Evolutionary conservation across 176 grass and related monocot genomes (phyloP), one percentile per base, ranked within the genome.

Genomic region (Oryza australiensis): DNA sequence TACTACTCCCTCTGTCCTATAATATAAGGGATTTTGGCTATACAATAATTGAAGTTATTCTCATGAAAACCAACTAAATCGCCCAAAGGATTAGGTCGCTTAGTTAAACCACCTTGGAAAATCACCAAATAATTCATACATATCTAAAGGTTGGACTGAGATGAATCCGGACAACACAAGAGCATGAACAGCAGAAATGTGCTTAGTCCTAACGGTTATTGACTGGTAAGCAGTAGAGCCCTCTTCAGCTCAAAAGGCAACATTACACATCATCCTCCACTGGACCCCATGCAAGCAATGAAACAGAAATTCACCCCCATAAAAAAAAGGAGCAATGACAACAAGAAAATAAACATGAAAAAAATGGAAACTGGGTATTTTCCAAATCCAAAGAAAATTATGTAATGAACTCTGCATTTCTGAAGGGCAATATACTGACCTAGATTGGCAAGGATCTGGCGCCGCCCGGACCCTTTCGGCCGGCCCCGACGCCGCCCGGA

Each of bases 361-460:
- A 73, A 77, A 43, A 74, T 60, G 9, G 29, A 73, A 66, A 64
- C 62, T 43, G 28, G 12, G 55, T 29, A 12, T 42, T 20, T 53
- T 53, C 51, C 49, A 23, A 24, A 27, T 9, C 35, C 35, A 37
- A 37, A 37, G 60, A 40, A 69, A 75, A 74, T 46, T 29, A 29
- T 74, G 66, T n/a, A 49, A 62, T 10, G 64, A 81, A 27, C 7
- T 84, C 49, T 65, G 66, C 71, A 43, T 86, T 82, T 53, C 5
- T 13, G 72, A 45, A 30, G 22, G 2, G 64, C 2, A 45, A 35
- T 5, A 76, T 66, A 82, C 83, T 32, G 22, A 98, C 96, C 96
- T 12, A 95, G 93, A 82, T 89, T 49, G 32, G 93, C 79, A 32
- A 98, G 93, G 79, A 98, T 84, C 90, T 98, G 96, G 38, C 93